Conservation (phyloP, 805 yeast genomes). For the Priceomyces fermenticarens region DNA sequence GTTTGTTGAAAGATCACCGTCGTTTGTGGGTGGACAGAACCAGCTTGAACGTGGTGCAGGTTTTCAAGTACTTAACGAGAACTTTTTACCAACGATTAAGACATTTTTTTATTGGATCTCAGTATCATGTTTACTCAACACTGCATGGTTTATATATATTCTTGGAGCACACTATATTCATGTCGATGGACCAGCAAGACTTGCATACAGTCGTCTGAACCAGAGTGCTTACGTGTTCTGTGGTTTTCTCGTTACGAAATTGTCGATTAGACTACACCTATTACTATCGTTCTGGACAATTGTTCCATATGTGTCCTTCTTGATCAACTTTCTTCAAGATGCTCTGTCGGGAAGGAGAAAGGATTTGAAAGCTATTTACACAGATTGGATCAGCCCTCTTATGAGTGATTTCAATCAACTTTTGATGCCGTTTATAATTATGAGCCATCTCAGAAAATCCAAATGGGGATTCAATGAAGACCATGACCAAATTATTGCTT, state of each 20-base stretch:
- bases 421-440: constrained; percentile 4
- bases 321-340: background rate
- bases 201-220: constrained; percentile 4
- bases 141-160: constrained; percentile 17
- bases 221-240: constrained; percentile 4
- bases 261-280: constrained; percentile 12
- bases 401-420: too few species aligned
- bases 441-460: constrained; percentile 18
- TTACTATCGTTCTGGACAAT: constrained; percentile 18
- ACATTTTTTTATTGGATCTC: background rate
- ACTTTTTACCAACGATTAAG: background rate
- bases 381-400: too few species aligned
- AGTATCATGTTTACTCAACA: background rate
- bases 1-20: constrained; percentile 7
- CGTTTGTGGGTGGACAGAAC: constrained; percentile 8
- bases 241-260: constrained; percentile 7
- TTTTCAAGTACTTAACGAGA: constrained; percentile 2
- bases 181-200: constrained; percentile 18
- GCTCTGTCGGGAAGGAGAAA: constrained; percentile 2
- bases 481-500: too few species aligned
- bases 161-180: constrained; percentile 17
- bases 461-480: constrained; percentile 6
- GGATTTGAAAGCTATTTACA: constrained; percentile 1
- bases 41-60: constrained; percentile 11
- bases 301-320: constrained; percentile 11